These are phyloP conservation scores for Microdochium bolleyi DNA, from an alignment of 2,329 filamentous ascomycete species.

Conservation along the genomic window DNA sequence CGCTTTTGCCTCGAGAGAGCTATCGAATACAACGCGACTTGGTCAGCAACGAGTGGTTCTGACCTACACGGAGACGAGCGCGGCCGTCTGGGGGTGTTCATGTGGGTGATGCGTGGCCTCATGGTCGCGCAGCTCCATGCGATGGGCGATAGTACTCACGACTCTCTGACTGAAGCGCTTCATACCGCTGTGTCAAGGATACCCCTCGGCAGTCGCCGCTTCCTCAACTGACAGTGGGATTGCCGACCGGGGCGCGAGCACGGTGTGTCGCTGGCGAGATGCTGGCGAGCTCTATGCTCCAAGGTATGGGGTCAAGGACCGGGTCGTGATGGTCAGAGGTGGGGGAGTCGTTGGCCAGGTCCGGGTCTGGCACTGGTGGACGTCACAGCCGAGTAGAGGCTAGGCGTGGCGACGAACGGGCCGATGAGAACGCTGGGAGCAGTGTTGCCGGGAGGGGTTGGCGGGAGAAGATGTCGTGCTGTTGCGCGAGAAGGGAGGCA, in stretches of 20 bases:
- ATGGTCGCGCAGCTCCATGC: slow-evolving; percentile 12
- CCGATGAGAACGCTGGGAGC: neutral
- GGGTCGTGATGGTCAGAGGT: neutral
- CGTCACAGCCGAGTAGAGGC: neutral
- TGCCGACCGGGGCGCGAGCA: neutral
- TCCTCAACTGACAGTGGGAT: neutral
- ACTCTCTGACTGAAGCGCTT: slow-evolving; percentile 97
- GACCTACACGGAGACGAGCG: slow-evolving; percentile 5
- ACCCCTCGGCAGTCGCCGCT: slow-evolving; percentile 7
- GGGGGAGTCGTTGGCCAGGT: neutral
- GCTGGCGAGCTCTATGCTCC: neutral
- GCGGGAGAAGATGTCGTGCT: neutral
- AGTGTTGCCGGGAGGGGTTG: neutral
- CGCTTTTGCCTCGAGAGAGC: slow-evolving; percentile 85
- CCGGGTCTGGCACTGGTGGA: neutral
- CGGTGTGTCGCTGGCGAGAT: neutral
- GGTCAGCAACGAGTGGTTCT: slow-evolving; percentile 29
- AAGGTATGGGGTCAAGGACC: neutral
- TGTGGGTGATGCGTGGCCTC: neutral
- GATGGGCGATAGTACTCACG: slow-evolving; percentile 50
- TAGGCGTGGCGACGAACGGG: neutral
- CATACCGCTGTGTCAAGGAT: slow-evolving; percentile 53
- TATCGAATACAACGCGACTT: slow-evolving; percentile 52
- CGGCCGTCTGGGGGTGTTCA: slow-evolving; percentile 1
- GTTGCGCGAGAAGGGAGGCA: neutral